Evolutionary conservation across 768 basidiomycete species (phyloP).

Genomic region (Serendipita indica): DNA sequence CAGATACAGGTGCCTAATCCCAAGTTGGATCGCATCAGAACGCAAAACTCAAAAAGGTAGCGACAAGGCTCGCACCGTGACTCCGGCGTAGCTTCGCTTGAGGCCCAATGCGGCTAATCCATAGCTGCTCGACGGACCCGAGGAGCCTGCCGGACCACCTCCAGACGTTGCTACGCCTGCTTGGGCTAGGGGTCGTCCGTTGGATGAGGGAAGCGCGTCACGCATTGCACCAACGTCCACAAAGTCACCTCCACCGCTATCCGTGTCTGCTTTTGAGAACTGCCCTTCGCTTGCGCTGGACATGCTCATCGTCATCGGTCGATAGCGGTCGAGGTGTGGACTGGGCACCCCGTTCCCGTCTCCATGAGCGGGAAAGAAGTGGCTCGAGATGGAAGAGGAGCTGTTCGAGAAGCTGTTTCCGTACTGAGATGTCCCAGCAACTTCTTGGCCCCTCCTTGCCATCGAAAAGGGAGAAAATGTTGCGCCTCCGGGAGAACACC

Average conservation of each 20-base stretch:
- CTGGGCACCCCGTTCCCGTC: no score
- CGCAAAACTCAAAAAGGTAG: neutral
- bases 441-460: no score
- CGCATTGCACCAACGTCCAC: neutral
- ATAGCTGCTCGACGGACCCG: neutral
- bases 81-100: constrained; percentile 3
- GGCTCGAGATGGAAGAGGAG: neutral
- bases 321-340: neutral
- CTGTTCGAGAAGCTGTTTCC: neutral
- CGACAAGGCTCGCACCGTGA: neutral
- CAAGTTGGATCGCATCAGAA: neutral
- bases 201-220: neutral
- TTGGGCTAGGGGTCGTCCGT: neutral
- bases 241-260: neutral
- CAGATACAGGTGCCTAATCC: neutral
- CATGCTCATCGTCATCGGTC: neutral
- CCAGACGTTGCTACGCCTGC: no score
- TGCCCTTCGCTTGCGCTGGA: neutral
- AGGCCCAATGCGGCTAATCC: neutral
- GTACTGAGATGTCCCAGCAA: no score
- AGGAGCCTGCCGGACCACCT: no score
- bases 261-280: neutral
- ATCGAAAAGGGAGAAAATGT: neutral
- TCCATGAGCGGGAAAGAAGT: no score
- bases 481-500: neutral